phyloP scores from a whole-genome alignment of 208 protist species.

The Tritrichomonas foetus region DNA sequence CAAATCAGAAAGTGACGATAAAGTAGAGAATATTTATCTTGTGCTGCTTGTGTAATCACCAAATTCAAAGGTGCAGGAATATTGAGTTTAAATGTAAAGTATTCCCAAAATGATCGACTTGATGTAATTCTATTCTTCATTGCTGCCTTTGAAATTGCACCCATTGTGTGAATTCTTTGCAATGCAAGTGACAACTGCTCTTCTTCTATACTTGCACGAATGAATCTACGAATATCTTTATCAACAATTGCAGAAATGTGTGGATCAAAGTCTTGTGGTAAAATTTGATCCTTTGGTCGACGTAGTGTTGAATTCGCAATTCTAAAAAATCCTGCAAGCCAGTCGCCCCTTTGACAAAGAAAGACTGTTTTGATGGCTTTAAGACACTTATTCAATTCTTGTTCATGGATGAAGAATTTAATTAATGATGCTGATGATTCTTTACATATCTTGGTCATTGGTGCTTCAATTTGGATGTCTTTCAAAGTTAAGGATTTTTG shows the following conservation, averaged over 20 bases:
- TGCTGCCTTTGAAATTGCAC: neutral
- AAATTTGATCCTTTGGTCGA: neutral
- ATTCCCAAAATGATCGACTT: neutral
- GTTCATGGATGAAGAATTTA: neutral
- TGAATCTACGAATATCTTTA: slow-evolving; percentile 3
- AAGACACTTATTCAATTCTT: neutral
- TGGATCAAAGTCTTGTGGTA: neutral
- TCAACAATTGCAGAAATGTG: neutral
- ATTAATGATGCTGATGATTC: neutral
- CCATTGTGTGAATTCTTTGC: neutral
- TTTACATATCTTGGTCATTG: neutral
- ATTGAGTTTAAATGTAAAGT: neutral
- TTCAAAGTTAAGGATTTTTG: neutral
- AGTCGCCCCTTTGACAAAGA: neutral
- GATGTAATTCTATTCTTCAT: neutral
- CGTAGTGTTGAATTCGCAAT: neutral
- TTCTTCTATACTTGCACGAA: neutral
- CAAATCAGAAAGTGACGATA: neutral
- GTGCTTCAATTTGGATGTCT: neutral
- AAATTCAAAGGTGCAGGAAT: neutral
- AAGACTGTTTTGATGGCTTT: neutral
- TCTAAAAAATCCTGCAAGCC: neutral
- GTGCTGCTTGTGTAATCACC: neutral
- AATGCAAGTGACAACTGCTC: neutral
- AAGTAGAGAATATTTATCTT: neutral